Percentiles rank a stretch among this genome's conserved stretches.
Evolutionary conservation across 2,329 filamentous ascomycete genomes (phyloP).

Genomic region (Sporothrix euskadiensis): DNA sequence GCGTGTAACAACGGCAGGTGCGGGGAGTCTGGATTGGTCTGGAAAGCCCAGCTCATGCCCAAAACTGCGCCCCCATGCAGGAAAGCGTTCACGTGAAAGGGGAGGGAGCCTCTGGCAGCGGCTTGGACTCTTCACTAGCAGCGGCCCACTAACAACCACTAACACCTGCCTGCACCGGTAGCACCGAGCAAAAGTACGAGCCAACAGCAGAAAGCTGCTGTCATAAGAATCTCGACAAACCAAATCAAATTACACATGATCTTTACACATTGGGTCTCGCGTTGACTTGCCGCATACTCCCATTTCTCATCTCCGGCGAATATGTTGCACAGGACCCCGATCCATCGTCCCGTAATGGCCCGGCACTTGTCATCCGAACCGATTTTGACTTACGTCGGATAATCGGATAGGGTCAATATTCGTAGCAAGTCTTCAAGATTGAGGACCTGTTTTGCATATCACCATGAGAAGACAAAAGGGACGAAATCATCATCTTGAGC

Average conservation of each 20-base stretch:
- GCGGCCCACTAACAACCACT: background rate
- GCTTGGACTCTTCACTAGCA: background rate
- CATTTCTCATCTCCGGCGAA: background rate
- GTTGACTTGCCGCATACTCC: background rate
- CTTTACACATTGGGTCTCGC: background rate
- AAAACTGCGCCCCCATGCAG: background rate
- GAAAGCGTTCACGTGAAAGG: conserved; percentile 13
- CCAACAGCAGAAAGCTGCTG: background rate
- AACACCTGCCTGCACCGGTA: background rate
- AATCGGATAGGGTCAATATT: too few relatives aligned
- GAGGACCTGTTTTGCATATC: conserved; percentile 46
- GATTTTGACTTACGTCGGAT: background rate
- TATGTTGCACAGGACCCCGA: background rate
- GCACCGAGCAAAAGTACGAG: background rate
- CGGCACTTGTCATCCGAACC: background rate
- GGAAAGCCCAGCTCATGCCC: background rate
- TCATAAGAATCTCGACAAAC: background rate
- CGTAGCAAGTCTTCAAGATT: conserved; percentile 45
- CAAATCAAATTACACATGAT: background rate
- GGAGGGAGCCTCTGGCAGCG: background rate
- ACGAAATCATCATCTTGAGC: background rate
- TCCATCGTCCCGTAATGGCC: background rate
- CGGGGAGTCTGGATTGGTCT: background rate
- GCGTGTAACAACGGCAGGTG: conserved; percentile 1
- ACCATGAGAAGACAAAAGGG: background rate